phyloP scores from a whole-genome alignment of 2,329 filamentous ascomycete species.

The Trichophyton mentagrophytes region DNA sequence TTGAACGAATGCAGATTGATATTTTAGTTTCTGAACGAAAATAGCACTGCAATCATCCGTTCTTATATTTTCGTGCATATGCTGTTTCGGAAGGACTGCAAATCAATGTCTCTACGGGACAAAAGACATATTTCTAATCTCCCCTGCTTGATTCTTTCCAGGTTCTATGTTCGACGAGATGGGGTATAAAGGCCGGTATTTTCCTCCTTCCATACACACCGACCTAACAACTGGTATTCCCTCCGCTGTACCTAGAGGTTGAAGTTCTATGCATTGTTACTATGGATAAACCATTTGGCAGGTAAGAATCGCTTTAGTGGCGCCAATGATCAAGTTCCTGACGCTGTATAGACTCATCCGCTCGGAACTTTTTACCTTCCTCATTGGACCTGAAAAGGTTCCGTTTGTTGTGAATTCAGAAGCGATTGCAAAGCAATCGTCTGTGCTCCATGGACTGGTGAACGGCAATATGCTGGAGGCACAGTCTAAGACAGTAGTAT shows the following conservation, averaged over 20 bases:
- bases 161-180: not conserved
- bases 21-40: not conserved
- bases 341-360: not conserved
- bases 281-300: not conserved
- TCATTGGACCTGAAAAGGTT: not conserved
- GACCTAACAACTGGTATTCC: not conserved
- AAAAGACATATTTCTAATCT: too few relatives aligned
- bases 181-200: not conserved
- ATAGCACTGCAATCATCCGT: not conserved
- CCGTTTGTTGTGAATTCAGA: not conserved
- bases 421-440: not conserved
- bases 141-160: too few relatives aligned
- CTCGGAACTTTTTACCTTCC: not conserved
- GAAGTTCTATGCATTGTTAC: too few relatives aligned
- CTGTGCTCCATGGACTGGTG: not conserved
- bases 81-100: not conserved
- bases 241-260: not conserved
- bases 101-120: not conserved
- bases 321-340: not conserved
- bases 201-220: not conserved
- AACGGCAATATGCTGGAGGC: slow-evolving; percentile 1
- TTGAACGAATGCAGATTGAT: not conserved
- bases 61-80: not conserved
- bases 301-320: not conserved
- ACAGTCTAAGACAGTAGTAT: not conserved